A percentile compares a stretch with the other conserved stretches of the same genome.
Conservation (phyloP, 139 green algal species). For the Asterochloris erici region DNA sequence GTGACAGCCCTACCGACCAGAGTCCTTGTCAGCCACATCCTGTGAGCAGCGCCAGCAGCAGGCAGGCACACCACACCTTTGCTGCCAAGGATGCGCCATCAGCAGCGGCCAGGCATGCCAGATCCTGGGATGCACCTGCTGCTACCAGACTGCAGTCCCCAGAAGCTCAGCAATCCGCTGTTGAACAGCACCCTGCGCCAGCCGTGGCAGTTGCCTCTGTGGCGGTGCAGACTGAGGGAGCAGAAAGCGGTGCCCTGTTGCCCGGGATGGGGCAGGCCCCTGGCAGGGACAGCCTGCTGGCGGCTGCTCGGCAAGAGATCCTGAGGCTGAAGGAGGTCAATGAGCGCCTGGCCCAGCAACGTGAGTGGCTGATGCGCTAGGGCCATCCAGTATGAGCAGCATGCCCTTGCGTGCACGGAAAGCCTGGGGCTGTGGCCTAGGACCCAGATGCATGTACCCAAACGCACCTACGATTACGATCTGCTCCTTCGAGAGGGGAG, state of each 20-base stretch:
- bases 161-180: background rate
- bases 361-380: background rate
- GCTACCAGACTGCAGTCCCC: background rate
- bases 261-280: background rate
- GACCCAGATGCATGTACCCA: background rate
- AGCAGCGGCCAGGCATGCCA: too few species aligned
- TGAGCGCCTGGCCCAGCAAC: constrained; percentile 24
- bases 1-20: too few species aligned
- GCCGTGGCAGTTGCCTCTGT: background rate
- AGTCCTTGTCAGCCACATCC: too few species aligned
- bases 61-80: too few species aligned
- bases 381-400: too few species aligned
- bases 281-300: constrained; percentile 20
- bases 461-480: background rate
- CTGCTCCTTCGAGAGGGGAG: background rate
- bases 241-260: constrained; percentile 1
- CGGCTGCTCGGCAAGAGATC: constrained; percentile 34
- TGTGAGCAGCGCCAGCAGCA: too few species aligned
- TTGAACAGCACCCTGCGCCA: background rate
- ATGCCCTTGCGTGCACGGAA: background rate
- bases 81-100: too few species aligned
- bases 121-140: too few species aligned
- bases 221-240: constrained; percentile 16
- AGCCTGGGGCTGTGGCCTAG: background rate
- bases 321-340: constrained; percentile 34